phyloP scores from a whole-genome alignment of 331 rosid genomes.

The Spiraea crenata region DNA sequence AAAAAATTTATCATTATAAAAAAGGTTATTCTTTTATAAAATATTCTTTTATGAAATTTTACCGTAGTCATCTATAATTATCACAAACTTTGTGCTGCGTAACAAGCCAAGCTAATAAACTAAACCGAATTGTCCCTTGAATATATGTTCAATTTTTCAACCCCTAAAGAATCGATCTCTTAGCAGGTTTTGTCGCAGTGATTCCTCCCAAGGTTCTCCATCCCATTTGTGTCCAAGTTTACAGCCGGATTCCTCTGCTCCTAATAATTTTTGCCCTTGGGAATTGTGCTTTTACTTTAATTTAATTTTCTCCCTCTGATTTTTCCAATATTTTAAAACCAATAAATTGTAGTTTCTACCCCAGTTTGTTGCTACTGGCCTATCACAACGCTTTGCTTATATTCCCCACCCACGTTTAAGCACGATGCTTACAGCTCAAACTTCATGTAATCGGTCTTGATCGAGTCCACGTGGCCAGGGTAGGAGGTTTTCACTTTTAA shows the following conservation, averaged over 20 bases:
- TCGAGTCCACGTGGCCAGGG: constrained; percentile 54
- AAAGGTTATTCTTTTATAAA: too few relatives aligned
- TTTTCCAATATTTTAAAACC: constrained; percentile 26
- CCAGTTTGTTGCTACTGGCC: constrained; percentile 28
- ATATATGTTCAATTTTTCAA: constrained; percentile 24
- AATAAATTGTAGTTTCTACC: constrained; percentile 53
- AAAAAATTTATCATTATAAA: too few relatives aligned
- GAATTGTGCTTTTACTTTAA: constrained; percentile 41
- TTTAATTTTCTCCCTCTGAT: constrained; percentile 2
- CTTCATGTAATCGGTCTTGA: constrained; percentile 36
- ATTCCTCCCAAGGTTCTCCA: constrained; percentile 29
- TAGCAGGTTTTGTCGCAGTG: constrained; percentile 64
- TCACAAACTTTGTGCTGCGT: too few relatives aligned
- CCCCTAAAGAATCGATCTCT: constrained; percentile 52
- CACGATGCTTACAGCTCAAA: constrained; percentile 95
- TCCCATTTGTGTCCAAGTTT: constrained; percentile 55
- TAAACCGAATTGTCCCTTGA: too few relatives aligned
- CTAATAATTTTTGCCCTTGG: constrained; percentile 51
- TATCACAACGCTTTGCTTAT: constrained; percentile 49
- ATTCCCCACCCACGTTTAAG: constrained; percentile 81
- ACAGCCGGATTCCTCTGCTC: constrained; percentile 80
- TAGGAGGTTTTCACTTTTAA: constrained; percentile 32
- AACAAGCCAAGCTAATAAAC: too few relatives aligned
- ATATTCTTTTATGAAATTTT: too few relatives aligned
- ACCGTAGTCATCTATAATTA: too few relatives aligned